These are phyloP conservation scores for Heracleum sosnowskyi DNA, from an alignment of 129 eudicot species.

Conservation along the genomic window DNA sequence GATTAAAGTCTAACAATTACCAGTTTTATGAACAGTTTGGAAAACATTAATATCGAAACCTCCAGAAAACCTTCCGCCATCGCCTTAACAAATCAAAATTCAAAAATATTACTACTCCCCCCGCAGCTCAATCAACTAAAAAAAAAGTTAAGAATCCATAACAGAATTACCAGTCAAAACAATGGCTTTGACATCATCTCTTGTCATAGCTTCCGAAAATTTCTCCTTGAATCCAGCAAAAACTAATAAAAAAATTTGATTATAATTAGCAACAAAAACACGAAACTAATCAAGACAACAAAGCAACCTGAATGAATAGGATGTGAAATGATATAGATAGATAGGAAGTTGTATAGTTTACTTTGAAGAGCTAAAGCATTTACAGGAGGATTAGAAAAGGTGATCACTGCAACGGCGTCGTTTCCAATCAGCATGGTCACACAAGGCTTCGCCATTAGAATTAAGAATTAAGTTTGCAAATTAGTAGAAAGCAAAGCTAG, in stretches of 20 bases:
- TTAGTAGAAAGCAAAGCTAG: too few relatives aligned
- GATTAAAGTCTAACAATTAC: conserved; percentile 17
- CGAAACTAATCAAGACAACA: too few relatives aligned
- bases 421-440: conserved; percentile 63
- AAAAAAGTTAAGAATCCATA: not conserved
- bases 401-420: conserved; percentile 77
- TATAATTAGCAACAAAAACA: too few relatives aligned
- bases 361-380: conserved; percentile 67
- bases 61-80: conserved; percentile 75
- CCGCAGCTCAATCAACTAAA: not conserved
- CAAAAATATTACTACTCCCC: not conserved
- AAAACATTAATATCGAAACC: conserved; percentile 91
- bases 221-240: conserved; percentile 64
- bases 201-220: conserved; percentile 59
- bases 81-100: conserved; percentile 35
- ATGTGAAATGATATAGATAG: too few relatives aligned
- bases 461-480: not conserved
- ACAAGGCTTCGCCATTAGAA: conserved; percentile 37
- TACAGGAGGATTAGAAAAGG: conserved; percentile 80
- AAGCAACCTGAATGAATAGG: too few relatives aligned
- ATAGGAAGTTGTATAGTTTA: conserved; percentile 15
- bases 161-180: conserved; percentile 58
- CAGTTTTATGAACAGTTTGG: conserved; percentile 63
- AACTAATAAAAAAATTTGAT: conserved; percentile 41
- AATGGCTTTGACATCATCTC: conserved; percentile 84